Percentiles rank a stretch among this genome's conserved stretches.
These are phyloP conservation scores for Trichophaea hybrida DNA, from an alignment of 2,329 filamentous ascomycete genomes.

Conservation along the genomic window DNA sequence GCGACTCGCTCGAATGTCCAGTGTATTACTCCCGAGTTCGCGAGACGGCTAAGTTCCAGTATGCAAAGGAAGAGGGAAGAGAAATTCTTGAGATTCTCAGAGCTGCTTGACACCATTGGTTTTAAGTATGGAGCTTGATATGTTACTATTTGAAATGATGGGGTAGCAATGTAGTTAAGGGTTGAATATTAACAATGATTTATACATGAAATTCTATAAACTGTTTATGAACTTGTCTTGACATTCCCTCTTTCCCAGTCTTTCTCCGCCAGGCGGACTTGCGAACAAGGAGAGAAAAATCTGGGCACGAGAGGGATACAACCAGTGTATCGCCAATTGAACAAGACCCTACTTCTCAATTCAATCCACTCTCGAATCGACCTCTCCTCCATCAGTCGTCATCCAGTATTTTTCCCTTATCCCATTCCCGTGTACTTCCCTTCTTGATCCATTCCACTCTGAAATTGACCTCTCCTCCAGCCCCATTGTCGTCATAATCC, in stretches of 20 bases:
- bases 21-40: constrained; percentile 71
- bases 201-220: no score
- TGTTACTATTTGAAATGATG: no score
- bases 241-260: no score
- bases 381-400: constrained; percentile 23
- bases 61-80: neutral
- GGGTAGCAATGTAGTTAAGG: no score
- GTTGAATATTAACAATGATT: no score
- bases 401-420: constrained; percentile 38
- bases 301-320: no score
- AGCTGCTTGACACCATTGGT: neutral
- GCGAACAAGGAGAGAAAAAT: no score
- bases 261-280: no score
- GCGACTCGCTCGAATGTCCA: constrained; percentile 82
- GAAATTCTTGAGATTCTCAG: neutral
- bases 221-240: no score
- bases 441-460: constrained; percentile 52
- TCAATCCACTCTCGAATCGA: constrained; percentile 24
- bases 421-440: constrained; percentile 51
- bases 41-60: constrained; percentile 37
- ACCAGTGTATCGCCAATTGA: no score
- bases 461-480: no score
- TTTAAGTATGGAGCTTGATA: no score
- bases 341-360: neutral
- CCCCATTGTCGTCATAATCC: neutral